phyloP scores from a whole-genome alignment of 1,139 yeast species.

The Komagataea norvegica region DNA sequence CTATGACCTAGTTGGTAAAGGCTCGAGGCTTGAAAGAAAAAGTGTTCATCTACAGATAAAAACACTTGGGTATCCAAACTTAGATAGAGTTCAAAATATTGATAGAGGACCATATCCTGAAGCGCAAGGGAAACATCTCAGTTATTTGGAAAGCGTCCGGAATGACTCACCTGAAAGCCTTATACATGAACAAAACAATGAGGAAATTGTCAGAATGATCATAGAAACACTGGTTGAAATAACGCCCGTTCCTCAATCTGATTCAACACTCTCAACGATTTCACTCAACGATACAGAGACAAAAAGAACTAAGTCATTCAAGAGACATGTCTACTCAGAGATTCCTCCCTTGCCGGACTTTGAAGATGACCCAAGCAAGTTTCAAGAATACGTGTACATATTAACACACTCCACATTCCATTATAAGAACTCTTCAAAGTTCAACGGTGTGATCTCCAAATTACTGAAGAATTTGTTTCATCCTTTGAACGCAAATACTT shows the following conservation, averaged over 20 bases:
- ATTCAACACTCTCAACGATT: conserved; percentile 13
- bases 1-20: conserved; percentile 26
- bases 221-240: conserved; percentile 15
- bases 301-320: conserved; percentile 6
- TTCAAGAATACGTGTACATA: conserved; percentile 31
- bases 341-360: conserved; percentile 34
- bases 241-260: conserved; percentile 18
- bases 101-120: conserved; percentile 16
- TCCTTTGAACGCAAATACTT: conserved; percentile 35
- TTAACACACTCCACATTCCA: conserved; percentile 34
- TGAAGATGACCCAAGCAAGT: conserved; percentile 22
- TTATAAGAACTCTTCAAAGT: conserved; percentile 30
- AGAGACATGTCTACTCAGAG: conserved; percentile 27
- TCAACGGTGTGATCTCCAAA: conserved; percentile 33
- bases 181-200: conserved; percentile 15
- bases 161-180: conserved; percentile 11
- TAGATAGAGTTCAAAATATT: conserved; percentile 18
- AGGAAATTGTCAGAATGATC: conserved; percentile 10
- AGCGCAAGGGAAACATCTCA: conserved; percentile 19
- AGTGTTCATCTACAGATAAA: conserved; percentile 25
- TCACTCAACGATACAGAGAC: conserved; percentile 10
- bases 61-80: conserved; percentile 24
- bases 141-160: conserved; percentile 14
- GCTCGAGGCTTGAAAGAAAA: conserved; percentile 27
- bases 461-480: conserved; percentile 37